These are phyloP conservation scores for Boletus calvinii DNA, from an alignment of 1,284 basidiomycete genomes.

Conservation along the genomic window DNA sequence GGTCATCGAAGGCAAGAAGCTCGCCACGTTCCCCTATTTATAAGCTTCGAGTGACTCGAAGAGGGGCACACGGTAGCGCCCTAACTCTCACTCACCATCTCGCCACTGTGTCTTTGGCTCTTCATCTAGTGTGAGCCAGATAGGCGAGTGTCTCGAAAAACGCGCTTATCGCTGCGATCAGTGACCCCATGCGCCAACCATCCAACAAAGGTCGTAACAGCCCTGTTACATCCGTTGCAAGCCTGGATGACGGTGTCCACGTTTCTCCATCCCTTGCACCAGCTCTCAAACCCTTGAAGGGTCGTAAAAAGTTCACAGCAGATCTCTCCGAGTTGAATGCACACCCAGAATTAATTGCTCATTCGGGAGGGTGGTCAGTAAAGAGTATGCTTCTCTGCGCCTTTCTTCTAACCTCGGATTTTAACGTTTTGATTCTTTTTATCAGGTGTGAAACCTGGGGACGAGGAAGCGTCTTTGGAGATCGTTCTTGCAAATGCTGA, in stretches of 20 bases:
- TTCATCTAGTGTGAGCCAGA: no score
- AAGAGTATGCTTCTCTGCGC: constrained; percentile 36
- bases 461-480: constrained; percentile 61
- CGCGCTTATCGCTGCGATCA: no score
- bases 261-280: background rate
- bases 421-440: background rate
- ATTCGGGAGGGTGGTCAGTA: constrained; percentile 38
- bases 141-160: no score
- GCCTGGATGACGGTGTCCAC: background rate
- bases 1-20: background rate
- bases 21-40: background rate
- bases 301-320: constrained; percentile 51
- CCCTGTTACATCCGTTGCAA: background rate
- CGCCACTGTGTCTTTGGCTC: no score
- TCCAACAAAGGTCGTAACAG: no score
- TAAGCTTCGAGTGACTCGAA: background rate
- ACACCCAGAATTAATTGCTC: constrained; percentile 36
- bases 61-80: background rate
- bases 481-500: constrained; percentile 41
- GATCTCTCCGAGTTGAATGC: constrained; percentile 48
- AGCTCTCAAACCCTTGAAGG: constrained; percentile 40
- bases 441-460: constrained; percentile 48
- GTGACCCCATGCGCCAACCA: no score
- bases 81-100: no score
- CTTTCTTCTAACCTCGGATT: background rate